These are phyloP conservation scores for Pycnococcus provasolii DNA, from an alignment of 139 green algal genomes.

Conservation along the genomic window DNA sequence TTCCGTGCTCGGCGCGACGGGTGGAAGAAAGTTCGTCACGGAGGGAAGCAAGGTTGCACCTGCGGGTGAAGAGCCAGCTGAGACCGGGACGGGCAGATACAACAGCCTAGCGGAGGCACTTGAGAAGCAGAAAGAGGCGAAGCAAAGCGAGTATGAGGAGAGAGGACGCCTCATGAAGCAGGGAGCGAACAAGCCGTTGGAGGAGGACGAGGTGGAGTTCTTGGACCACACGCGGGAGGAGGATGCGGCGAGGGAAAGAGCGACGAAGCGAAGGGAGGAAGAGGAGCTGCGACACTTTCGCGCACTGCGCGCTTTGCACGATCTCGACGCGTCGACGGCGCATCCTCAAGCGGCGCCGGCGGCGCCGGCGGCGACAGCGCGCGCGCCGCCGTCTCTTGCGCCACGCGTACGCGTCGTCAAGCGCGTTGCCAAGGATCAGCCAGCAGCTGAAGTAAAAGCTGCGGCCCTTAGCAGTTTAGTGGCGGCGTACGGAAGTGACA, in stretches of 20 bases:
- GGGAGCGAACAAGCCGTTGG: constrained; percentile 69
- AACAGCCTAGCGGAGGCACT: constrained; percentile 62
- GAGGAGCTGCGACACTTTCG: constrained; percentile 15
- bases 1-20: too few species aligned
- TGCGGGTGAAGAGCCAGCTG: too few species aligned
- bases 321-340: not conserved
- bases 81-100: constrained; percentile 21
- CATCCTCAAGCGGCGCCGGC: not conserved
- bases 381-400: not conserved
- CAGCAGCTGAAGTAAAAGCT: not conserved
- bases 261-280: constrained; percentile 8
- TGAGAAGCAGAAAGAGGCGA: constrained; percentile 54
- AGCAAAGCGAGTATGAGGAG: constrained; percentile 61
- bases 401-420: not conserved
- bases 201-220: constrained; percentile 72
- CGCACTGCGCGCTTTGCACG: not conserved
- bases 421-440: not conserved
- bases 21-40: too few species aligned
- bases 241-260: not conserved
- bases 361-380: not conserved
- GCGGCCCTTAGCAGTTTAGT: not conserved
- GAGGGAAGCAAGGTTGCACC: too few species aligned
- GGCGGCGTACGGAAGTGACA: not conserved
- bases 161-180: constrained; percentile 73
- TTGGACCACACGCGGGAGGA: constrained; percentile 23